Evolutionary conservation across 495 filamentous ascomycete species (phyloP).

Genomic region (Echria macrotheca): DNA sequence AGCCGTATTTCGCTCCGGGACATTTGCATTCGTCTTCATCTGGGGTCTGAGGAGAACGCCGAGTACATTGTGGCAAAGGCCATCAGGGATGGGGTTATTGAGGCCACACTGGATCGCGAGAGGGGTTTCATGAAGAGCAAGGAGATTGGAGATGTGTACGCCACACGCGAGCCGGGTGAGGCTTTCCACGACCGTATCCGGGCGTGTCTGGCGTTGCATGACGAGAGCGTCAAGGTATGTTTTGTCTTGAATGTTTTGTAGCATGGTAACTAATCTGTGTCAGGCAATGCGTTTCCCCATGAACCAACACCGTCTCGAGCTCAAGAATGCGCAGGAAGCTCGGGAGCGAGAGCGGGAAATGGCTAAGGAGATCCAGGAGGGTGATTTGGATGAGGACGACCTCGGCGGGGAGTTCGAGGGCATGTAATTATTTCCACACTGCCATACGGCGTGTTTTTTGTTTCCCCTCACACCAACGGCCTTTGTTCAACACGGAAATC

Average conservation of each 20-base stretch:
- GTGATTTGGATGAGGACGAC: constrained; percentile 95
- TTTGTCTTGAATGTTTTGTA: background rate
- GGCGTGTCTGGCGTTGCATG: constrained; percentile 84
- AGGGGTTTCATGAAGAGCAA: constrained; percentile 98
- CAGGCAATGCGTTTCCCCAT: constrained; percentile 98
- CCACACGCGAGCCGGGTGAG: constrained; percentile 90
- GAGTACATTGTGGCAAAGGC: constrained; percentile 99
- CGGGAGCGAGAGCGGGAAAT: constrained; percentile 92
- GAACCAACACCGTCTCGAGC: constrained; percentile 96
- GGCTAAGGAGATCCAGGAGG: constrained; percentile 98
- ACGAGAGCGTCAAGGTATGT: constrained; percentile 93
- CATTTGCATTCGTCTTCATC: constrained; percentile 87
- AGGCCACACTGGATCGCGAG: constrained; percentile 90
- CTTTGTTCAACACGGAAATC: constrained; percentile 8
- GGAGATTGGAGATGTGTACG: constrained; percentile 90
- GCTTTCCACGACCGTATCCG: constrained; percentile 94
- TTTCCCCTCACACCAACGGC: background rate
- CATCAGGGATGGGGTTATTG: constrained; percentile 95
- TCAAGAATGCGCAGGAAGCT: constrained; percentile 97
- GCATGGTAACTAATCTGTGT: constrained; percentile 1
- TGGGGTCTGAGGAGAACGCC: constrained; percentile 92
- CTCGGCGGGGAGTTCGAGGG: constrained; percentile 95
- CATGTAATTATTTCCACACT: constrained; percentile 57
- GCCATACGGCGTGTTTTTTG: constrained; percentile 1
- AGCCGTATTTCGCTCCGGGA: constrained; percentile 95